These are phyloP conservation scores for Solidago caesia DNA, from an alignment of 129 eudicot species.

Conservation along the genomic window DNA sequence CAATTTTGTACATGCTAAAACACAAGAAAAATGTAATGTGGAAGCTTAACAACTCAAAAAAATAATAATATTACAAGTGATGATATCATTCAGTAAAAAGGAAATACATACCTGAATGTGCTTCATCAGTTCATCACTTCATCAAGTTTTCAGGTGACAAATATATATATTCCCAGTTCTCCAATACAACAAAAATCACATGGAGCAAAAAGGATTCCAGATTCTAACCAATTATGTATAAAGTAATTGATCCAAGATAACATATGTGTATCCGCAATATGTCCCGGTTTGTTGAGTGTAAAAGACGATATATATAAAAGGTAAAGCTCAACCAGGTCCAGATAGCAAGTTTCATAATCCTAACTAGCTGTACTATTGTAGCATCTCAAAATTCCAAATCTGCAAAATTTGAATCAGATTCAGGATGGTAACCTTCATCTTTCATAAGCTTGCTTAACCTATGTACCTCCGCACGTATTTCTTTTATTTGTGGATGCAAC, in stretches of 20 bases:
- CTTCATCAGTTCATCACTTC: not conserved
- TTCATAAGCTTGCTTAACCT: constrained; percentile 55
- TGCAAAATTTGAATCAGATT: constrained; percentile 36
- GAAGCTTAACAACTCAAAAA: not conserved
- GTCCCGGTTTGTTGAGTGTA: not conserved
- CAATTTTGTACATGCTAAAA: not conserved
- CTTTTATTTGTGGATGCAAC: constrained; percentile 57
- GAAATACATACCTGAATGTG: not conserved
- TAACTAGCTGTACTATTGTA: not conserved
- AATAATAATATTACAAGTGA: too few species aligned
- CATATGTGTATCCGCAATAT: not conserved
- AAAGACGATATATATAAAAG: not conserved
- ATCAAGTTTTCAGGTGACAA: not conserved
- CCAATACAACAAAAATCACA: not conserved
- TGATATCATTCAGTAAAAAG: not conserved
- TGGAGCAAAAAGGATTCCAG: not conserved
- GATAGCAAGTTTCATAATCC: constrained; percentile 14
- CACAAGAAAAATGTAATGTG: not conserved
- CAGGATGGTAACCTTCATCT: constrained; percentile 57
- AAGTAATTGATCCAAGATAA: not conserved
- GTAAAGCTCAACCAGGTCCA: constrained; percentile 9
- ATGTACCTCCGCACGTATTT: constrained; percentile 44
- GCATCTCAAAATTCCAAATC: constrained; percentile 33
- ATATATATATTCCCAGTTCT: too few species aligned
- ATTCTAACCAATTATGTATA: not conserved